Evolutionary conservation across 169 alveolate species (phyloP).

Genomic region (Babesia bovis): DNA sequence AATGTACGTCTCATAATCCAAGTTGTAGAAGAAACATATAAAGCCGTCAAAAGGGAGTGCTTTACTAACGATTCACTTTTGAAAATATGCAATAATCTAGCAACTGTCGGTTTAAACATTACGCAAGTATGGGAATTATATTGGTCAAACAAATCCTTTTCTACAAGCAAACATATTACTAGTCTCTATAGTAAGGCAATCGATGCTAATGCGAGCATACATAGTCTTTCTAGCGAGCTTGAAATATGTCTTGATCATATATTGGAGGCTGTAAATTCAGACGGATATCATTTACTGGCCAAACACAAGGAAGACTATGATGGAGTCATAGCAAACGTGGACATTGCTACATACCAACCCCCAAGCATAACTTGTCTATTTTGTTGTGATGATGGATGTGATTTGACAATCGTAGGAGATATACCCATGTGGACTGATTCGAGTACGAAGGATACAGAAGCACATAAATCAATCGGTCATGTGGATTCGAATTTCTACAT

Average conservation of each 20-base stretch:
- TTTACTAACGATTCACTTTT: conserved; percentile 13
- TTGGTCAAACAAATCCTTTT: conserved; percentile 17
- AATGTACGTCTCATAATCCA: not conserved
- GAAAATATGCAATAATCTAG: conserved; percentile 17
- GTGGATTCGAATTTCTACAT: not conserved
- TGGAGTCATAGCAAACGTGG: not conserved
- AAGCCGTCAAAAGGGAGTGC: not conserved
- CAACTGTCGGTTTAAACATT: not conserved
- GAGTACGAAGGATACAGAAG: not conserved
- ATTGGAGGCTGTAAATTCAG: conserved; percentile 21
- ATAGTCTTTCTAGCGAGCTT: not conserved
- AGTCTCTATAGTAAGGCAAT: not conserved
- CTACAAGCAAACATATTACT: not conserved
- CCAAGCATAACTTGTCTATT: conserved; percentile 6
- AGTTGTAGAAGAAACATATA: not conserved
- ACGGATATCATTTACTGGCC: conserved; percentile 23
- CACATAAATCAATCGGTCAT: not conserved
- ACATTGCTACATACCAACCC: not conserved
- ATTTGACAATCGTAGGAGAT: not conserved
- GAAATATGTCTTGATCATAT: not conserved
- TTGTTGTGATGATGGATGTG: conserved; percentile 5
- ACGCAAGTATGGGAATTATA: conserved; percentile 19
- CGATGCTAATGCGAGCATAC: not conserved
- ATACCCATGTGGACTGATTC: not conserved
- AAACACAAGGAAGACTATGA: not conserved